Conservation (phyloP, 108 stramenopile genomes). For the Seminavis robusta region DNA sequence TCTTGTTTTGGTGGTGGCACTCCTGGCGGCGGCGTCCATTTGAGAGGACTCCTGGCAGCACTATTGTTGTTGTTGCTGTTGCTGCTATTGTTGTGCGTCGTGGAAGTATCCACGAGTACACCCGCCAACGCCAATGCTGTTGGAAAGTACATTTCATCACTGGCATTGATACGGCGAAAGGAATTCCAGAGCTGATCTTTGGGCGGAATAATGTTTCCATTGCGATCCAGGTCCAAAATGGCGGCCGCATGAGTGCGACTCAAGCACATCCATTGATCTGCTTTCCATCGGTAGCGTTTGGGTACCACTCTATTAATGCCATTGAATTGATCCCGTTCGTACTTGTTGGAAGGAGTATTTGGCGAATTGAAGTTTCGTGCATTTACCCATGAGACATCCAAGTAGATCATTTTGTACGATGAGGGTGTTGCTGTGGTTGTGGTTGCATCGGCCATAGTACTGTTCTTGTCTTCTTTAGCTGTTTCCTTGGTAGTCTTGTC, state of each 20-base stretch:
- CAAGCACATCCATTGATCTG: conserved; percentile 85
- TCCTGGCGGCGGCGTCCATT: background rate
- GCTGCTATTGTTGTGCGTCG: conserved; percentile 9
- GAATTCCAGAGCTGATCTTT: conserved; percentile 62
- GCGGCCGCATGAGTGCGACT: conserved; percentile 54
- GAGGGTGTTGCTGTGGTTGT: background rate
- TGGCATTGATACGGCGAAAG: conserved; percentile 66
- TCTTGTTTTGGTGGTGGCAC: background rate
- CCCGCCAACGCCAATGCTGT: conserved; percentile 66
- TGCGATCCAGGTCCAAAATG: conserved; percentile 42
- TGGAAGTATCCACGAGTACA: conserved; percentile 22
- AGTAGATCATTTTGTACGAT: conserved; percentile 7
- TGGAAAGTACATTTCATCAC: conserved; percentile 88
- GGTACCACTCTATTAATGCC: conserved; percentile 60
- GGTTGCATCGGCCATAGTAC: background rate
- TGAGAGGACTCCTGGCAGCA: background rate
- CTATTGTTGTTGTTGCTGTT: conserved; percentile 2
- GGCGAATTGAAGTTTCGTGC: conserved; percentile 43
- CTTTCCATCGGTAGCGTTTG: conserved; percentile 76
- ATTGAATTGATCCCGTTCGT: conserved; percentile 84
- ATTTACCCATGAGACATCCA: conserved; percentile 67
- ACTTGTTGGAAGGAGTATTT: conserved; percentile 80
- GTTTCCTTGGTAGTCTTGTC: background rate
- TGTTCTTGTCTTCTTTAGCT: conserved; percentile 21
- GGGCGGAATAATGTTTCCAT: conserved; percentile 35